Base-by-base conservation (phyloP, 2,329 filamentous ascomycete species). In the Colletotrichum euphorbiae region DNA sequence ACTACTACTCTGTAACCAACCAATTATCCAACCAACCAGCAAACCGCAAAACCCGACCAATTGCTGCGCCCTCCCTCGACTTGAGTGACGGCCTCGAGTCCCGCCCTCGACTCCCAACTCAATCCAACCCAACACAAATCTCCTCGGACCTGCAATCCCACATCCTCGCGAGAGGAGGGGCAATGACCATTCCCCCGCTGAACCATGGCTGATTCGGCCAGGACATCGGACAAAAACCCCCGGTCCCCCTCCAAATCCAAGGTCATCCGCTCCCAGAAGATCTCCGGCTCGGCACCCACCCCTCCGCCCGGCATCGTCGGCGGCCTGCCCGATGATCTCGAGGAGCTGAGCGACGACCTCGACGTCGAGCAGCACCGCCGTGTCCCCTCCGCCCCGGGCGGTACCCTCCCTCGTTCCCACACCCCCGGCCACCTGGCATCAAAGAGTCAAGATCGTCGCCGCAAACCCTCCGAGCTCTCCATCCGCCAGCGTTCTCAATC, bases 401-500 rank as follows among this genome's bases (percentile, higher is more conserved):
- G 77, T 69, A 78, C 82, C 54, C 75, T 86, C 50, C 80, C 82
- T 31, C 83, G 88, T 71, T 89, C 84, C 74, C 88, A 90, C 75
- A 90, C 88, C 1, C 88, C 88, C 1, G 87, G 88, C 65, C 87
- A 89, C 73, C 81, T 90, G 45, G 79, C 88, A 12, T 84, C 85
- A 71, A 89, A 86, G 79, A 88, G 85, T 77, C 83, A 85, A 69
- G 81, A 83, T 62, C 80, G 80, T 68, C 81, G 83, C 66, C 81
- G 82, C 58, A 86, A 84, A 71, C 77, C 83, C 31, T 83, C 85
- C 28, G 86, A 89, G 62, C 77, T 85, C 42, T 79, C 85, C 51
- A 81, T 87, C 65, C 84, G 86, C 28, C 83, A 87, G 70, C 84
- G 86, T 61, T 85, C 85, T 17, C 84, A 87, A 71, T 87, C 85